These are phyloP conservation scores for Kodamaea fukazawae DNA, from an alignment of 805 yeast species.

Conservation along the genomic window DNA sequence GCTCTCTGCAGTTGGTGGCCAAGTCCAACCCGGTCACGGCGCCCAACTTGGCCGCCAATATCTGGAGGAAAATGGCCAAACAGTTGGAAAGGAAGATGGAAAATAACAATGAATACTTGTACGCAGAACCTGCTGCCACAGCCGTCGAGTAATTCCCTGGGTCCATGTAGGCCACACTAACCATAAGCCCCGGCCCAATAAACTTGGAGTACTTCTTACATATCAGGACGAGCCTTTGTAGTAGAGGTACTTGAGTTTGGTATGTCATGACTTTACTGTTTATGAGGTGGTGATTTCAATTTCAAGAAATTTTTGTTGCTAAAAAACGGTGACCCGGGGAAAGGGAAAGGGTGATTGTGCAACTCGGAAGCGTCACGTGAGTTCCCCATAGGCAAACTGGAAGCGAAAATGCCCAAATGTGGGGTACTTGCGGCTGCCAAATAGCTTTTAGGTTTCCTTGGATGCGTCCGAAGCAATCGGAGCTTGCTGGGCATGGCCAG, in stretches of 20 bases:
- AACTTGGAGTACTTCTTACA: constrained; percentile 54
- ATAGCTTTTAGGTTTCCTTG: too few species aligned
- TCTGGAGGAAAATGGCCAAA: constrained; percentile 84
- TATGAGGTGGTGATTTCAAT: too few species aligned
- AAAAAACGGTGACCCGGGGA: too few species aligned
- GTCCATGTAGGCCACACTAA: constrained; percentile 93
- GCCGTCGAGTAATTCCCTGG: constrained; percentile 97
- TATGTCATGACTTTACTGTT: too few species aligned
- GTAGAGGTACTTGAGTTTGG: background rate
- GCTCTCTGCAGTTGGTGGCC: constrained; percentile 81
- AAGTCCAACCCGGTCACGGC: constrained; percentile 91
- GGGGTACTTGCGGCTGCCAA: too few species aligned
- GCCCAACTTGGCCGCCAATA: constrained; percentile 82
- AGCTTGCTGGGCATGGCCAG: too few species aligned
- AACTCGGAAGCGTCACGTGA: too few species aligned
- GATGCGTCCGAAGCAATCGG: too few species aligned
- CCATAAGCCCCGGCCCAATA: constrained; percentile 96
- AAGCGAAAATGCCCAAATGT: too few species aligned
- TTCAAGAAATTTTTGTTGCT: too few species aligned
- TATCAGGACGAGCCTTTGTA: constrained; percentile 1
- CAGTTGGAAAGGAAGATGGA: constrained; percentile 76
- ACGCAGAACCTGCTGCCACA: constrained; percentile 89
- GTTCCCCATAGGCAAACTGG: too few species aligned
- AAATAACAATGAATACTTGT: constrained; percentile 74
- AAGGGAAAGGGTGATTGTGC: too few species aligned